A percentile compares a stretch with the other conserved stretches of the same genome.
phyloP scores from a whole-genome alignment of 352 stramenopile genomes.

The Phytophthora boehmeriae region DNA sequence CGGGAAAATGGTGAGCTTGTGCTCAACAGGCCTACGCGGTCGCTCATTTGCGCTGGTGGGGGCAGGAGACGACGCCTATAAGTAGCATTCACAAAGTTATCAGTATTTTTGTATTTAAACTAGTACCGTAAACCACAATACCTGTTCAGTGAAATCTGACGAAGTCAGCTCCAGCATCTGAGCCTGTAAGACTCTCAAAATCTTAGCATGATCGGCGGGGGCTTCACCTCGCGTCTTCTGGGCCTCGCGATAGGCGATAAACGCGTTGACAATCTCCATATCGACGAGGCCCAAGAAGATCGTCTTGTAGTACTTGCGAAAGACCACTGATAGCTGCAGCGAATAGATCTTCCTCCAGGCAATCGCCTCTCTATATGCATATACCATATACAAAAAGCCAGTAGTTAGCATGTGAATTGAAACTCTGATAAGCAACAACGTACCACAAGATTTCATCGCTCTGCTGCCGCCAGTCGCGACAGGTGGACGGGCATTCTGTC shows the following conservation, averaged over 20 bases:
- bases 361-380: slow-evolving; percentile 7
- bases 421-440: not conserved
- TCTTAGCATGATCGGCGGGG: slow-evolving; percentile 10
- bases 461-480: not conserved
- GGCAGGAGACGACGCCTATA: too few relatives aligned
- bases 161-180: slow-evolving; percentile 18
- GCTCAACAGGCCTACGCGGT: too few relatives aligned
- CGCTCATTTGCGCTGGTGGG: too few relatives aligned
- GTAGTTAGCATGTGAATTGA: not conserved
- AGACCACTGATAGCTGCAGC: slow-evolving; percentile 12
- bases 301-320: slow-evolving; percentile 32
- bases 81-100: too few relatives aligned
- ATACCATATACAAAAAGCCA: slow-evolving; percentile 7
- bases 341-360: slow-evolving; percentile 13
- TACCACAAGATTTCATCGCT: slow-evolving; percentile 11
- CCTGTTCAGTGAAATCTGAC: not conserved
- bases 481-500: slow-evolving; percentile 3
- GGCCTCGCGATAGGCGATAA: slow-evolving; percentile 15
- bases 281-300: slow-evolving; percentile 33
- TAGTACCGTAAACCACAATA: too few relatives aligned
- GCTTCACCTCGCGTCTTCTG: not conserved
- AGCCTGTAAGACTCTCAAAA: slow-evolving; percentile 10
- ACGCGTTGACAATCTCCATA: slow-evolving; percentile 27
- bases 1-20: too few relatives aligned
- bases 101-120: too few relatives aligned